Percentiles rank a stretch among this genome's conserved stretches.
phyloP scores from a whole-genome alignment of 2,329 filamentous ascomycete genomes.

The Paramyrothecium roridum region DNA sequence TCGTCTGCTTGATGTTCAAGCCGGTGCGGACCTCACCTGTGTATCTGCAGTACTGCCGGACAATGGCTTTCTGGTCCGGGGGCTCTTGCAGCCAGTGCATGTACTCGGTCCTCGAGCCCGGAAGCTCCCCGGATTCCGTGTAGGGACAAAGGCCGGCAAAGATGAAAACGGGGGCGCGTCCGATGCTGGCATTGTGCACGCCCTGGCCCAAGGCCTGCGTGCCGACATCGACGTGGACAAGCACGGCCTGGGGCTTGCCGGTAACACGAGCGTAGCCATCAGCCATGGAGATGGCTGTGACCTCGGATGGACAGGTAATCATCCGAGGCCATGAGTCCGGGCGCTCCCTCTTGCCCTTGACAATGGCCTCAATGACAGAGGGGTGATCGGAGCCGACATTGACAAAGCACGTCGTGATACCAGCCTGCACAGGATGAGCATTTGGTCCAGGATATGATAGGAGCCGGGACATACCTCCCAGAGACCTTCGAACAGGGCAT shows the following conservation, averaged over 20 bases:
- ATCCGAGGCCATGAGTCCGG: background rate
- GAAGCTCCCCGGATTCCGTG: constrained; percentile 69
- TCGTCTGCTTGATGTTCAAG: constrained; percentile 79
- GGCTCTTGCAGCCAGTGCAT: constrained; percentile 82
- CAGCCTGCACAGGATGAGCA: background rate
- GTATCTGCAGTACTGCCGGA: constrained; percentile 79
- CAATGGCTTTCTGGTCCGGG: constrained; percentile 71
- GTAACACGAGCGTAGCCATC: constrained; percentile 70
- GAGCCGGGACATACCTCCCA: background rate
- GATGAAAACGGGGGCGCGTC: constrained; percentile 68
- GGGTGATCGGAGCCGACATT: background rate
- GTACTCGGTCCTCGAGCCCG: constrained; percentile 69
- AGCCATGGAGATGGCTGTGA: constrained; percentile 76
- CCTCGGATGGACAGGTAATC: constrained; percentile 36
- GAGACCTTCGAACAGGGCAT: background rate
- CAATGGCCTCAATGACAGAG: background rate
- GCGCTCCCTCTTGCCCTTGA: background rate
- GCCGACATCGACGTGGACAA: constrained; percentile 74
- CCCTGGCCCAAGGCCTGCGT: constrained; percentile 71
- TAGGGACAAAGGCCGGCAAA: constrained; percentile 73
- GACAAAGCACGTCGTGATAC: background rate
- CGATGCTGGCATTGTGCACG: constrained; percentile 70
- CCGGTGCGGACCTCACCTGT: constrained; percentile 75
- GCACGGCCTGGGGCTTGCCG: constrained; percentile 67
- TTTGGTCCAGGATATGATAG: background rate